Base-by-base conservation (phyloP, 2,329 filamentous ascomycete genomes). In the Periconia sp. region DNA sequence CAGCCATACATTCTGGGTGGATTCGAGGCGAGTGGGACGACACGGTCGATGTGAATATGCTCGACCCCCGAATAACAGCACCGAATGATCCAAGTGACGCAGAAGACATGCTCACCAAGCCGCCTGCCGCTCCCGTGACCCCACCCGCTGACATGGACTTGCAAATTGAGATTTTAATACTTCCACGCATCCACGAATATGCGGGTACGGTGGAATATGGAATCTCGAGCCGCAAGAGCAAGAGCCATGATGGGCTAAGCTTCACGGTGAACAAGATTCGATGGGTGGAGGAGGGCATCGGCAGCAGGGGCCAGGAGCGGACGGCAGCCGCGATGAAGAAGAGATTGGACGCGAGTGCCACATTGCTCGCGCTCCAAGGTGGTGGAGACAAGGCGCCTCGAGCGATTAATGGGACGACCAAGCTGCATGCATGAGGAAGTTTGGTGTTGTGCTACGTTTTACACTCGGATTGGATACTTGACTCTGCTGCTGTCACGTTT, bases 1-100 rank as follows among this genome's bases (percentile, higher is more conserved):
- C 92, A 2, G 92, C 92, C 46, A 92, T 99, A 32, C 94, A 99
- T 67, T 85, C 86, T 2, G 94, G 94, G 3, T 97, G 91, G 85
- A 87, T 99, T 55, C 85, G 86, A 29, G 92, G 92, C 23, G 89
- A 92, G 58, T 96, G 92, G 87, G 78, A 84, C 4, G 84, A 91
- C 5, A 87, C 89, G 24, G 81, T 94, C 1, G 88, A 94, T 56
- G 76, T 83, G 1, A 75, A 78, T 10, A 75, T 92, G 70, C 76
- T 95, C 9, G 78, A 81, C 50, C 70, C 78, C 23, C 74, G 78
- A 39, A 76, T 79, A 40, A 75, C 74, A 36, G 76, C 75, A 12
- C 58, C 65, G 18, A 67, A 66, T 32, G 63, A 66, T 12, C 55
- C 75, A 61, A 51, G 71, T 62, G 59, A 76, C 69, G 36, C 77